Base-by-base conservation (phyloP, 371 early-diverging fungal genomes). In the Aphelidium insulamus region DNA sequence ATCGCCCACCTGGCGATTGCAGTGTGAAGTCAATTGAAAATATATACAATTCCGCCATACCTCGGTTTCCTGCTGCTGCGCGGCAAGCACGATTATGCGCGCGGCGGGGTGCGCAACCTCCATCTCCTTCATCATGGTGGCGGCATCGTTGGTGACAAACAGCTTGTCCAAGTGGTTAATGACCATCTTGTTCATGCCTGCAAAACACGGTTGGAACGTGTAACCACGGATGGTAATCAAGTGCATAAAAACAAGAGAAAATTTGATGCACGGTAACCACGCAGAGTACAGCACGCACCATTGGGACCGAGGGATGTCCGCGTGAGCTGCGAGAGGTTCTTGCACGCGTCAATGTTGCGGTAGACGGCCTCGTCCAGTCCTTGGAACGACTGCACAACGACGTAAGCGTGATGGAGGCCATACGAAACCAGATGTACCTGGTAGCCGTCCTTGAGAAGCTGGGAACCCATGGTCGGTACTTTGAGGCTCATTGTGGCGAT, bases 131-230 rank as follows among this genome's bases (percentile, higher is more conserved):
- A 97, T 79, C 47, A 99, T 99, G 33, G 98, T 98, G 15, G 97
- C 98, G 28, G 98, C 98, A 62, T 99, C 99, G 58, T 79, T 91
- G 12, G 99, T 97, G 31, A 99, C 92, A 50, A 98, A 82, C 32
- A 97, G 67, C 57, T 90, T 88, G 43, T 88, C 91, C 45, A 91
- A 60, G 54, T 88, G 87, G 50, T 92, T 94, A 53, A 97, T 79
- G 44, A 99, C 87, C 77, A 98, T 88, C 62, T 99, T 99, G 66
- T 99, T 98, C 45, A 91, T 78, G 22, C 97, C 95, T 81, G n/a
- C n/a, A n/a, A n/a, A n/a, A n/a, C n/a, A n/a, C n/a, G n/a, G n/a
- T n/a, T n/a, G n/a, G n/a, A n/a, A n/a, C n/a, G n/a, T n/a, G n/a
- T n/a, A n/a, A n/a, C n/a, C n/a, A n/a, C n/a, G n/a, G n/a, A 16